Conservation (phyloP, 1,284 basidiomycete genomes). For the Boletus semigastroideus region DNA sequence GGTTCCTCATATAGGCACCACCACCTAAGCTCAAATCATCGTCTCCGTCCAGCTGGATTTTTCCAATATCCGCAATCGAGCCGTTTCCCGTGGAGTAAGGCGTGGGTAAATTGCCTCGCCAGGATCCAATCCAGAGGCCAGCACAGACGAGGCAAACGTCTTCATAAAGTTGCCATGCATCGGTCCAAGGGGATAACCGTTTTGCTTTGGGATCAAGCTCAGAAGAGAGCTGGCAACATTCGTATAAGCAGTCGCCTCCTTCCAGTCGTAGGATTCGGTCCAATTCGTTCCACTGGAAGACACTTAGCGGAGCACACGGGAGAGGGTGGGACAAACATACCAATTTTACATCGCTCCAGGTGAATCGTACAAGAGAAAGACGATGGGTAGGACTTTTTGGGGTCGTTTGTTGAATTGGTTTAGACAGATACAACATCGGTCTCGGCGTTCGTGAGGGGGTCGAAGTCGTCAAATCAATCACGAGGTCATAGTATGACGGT, state of each 20-base stretch:
- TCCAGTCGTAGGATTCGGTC: constrained; percentile 63
- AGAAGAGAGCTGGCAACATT: constrained; percentile 40
- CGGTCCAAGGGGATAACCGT: constrained; percentile 56
- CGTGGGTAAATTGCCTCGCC: constrained; percentile 49
- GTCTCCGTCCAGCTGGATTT: constrained; percentile 58
- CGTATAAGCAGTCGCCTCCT: constrained; percentile 29
- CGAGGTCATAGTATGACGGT: constrained; percentile 70
- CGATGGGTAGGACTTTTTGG: constrained; percentile 47
- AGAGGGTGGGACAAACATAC: constrained; percentile 38
- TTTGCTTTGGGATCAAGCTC: constrained; percentile 36
- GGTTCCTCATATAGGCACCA: constrained; percentile 47
- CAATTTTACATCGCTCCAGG: constrained; percentile 77
- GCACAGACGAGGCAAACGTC: constrained; percentile 79
- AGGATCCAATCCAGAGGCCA: constrained; percentile 69
- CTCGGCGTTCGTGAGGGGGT: constrained; percentile 57
- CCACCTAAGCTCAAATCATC: constrained; percentile 48
- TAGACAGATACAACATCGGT: constrained; percentile 63
- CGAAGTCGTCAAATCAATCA: constrained; percentile 72
- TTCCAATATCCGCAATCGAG: constrained; percentile 49
- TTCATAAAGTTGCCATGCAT: constrained; percentile 77
- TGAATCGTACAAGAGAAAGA: constrained; percentile 63
- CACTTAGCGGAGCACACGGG: background rate
- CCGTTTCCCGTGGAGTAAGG: constrained; percentile 49
- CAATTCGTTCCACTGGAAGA: constrained; percentile 66
- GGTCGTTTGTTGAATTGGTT: constrained; percentile 38